Percentiles rank a stretch among this genome's conserved stretches.
These are phyloP conservation scores for Selaginella moellendorffii DNA, from an alignment of 75 land plant genomes.

Conservation along the genomic window DNA sequence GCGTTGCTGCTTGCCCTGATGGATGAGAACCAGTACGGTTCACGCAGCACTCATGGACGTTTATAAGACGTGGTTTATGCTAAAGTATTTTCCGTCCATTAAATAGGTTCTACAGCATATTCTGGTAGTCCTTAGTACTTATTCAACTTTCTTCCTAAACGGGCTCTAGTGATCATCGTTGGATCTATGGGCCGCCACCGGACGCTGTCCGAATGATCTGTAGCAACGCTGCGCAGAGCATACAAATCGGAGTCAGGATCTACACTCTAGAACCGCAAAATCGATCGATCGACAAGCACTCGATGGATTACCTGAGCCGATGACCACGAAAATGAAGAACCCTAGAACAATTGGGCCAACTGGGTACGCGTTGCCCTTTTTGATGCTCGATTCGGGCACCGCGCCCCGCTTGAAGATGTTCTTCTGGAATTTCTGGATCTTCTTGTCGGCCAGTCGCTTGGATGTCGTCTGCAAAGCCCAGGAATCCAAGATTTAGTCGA, in stretches of 20 bases:
- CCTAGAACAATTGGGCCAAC: constrained; percentile 75
- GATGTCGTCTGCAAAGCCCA: constrained; percentile 67
- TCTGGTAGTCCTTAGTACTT: no score
- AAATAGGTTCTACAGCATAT: no score
- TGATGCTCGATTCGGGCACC: constrained; percentile 45
- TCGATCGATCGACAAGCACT: neutral
- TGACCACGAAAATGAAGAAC: constrained; percentile 69
- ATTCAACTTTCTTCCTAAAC: no score
- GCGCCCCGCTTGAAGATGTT: constrained; percentile 70
- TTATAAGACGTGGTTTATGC: no score
- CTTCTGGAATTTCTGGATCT: constrained; percentile 71
- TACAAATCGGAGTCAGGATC: neutral
- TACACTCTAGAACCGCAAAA: neutral
- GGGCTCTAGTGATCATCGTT: no score
- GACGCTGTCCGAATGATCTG: neutral
- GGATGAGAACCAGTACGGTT: no score
- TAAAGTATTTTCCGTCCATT: no score
- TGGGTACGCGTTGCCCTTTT: constrained; percentile 52
- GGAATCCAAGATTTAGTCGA: neutral
- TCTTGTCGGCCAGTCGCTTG: constrained; percentile 68
- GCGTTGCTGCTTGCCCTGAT: no score
- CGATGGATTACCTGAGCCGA: constrained; percentile 47
- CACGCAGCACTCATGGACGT: no score
- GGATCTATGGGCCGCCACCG: neutral
- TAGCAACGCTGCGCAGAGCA: neutral